Base-by-base conservation (phyloP, 192 early-diverging fungal species). In the Allomyces macrogynus region DNA sequence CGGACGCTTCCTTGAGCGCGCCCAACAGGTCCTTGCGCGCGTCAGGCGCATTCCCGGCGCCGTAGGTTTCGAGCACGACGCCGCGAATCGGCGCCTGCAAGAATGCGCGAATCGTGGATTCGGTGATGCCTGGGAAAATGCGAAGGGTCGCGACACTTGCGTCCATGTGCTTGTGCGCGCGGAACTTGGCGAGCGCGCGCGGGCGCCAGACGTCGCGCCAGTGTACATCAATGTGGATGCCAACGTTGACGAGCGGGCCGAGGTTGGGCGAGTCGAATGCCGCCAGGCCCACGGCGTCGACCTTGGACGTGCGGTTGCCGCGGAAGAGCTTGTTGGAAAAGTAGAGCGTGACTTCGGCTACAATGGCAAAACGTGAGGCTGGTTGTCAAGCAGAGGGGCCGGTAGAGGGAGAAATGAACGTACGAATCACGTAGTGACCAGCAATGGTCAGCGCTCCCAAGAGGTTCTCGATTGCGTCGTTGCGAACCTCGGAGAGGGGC, bases 391-490 rank as follows among this genome's bases (percentile, higher is more conserved):
- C 32, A 40, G 32, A 8, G 32, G 7, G 8, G 32, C 7, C 7
- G 32, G 32, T 40, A 8, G 20, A 57, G 12, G 12, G 16, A 57
- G 49, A 57, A n/a, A 20, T 9, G 1, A 57, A n/a, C 12, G 49
- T 57, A 57, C 49, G 92, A 68, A 97, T 95, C 26, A 93, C 88
- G 84, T 91, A 97, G 67, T 96, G 94, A 0, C 96, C 92, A 14
- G 96, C 96, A 67, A 99, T 95, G 1, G 92, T 99, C 25, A 99
- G 77, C 4, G 93, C 93, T 1, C 93, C 92, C 3, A 99, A 73
- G 23, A 99, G 78, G 73, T 99, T 99, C 63, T 99, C 96, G 12
- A 95, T 85, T 0, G 92, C 96, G 73, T 99, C 96, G 75, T 94
- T 99, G 61, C 96, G 83, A 32, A 99, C 86, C 73, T 99, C 96